phyloP scores from a whole-genome alignment of 345 rosid genomes.

The Eucalyptus virginea region DNA sequence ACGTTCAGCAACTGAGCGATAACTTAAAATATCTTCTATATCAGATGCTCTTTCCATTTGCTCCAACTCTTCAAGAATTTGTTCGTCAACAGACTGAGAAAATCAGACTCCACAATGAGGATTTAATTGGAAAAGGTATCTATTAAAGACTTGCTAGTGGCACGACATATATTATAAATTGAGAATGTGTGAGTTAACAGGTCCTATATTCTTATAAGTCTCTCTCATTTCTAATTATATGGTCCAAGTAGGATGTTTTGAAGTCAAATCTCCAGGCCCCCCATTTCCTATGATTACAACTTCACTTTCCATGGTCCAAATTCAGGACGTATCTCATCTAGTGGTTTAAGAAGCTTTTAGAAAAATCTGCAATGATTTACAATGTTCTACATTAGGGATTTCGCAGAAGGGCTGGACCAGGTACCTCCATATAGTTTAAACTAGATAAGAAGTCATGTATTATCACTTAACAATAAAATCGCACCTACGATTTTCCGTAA shows the following conservation, averaged over 20 bases:
- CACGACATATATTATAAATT: background rate
- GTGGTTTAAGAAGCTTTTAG: background rate
- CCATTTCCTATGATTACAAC: background rate
- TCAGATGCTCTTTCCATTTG: conserved; percentile 84
- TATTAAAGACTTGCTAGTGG: background rate
- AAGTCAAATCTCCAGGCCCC: background rate
- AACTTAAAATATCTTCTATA: conserved; percentile 73
- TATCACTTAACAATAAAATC: background rate
- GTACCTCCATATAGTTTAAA: background rate
- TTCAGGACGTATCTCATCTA: background rate
- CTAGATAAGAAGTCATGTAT: background rate
- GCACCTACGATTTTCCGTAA: background rate
- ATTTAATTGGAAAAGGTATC: background rate
- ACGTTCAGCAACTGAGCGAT: conserved; percentile 74
- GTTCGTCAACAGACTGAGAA: conserved; percentile 52
- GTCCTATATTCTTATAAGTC: background rate
- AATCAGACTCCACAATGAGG: background rate
- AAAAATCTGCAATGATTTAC: background rate
- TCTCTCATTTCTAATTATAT: background rate
- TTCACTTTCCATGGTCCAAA: background rate
- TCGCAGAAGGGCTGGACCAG: background rate
- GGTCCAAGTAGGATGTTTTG: background rate
- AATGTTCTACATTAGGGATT: background rate
- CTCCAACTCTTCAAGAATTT: conserved; percentile 62
- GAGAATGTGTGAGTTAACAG: background rate